Evolutionary conservation across 345 rosid species (phyloP), one percentile per base, ranked within the genome.

Genomic region (Gynandropsis gynandra): DNA sequence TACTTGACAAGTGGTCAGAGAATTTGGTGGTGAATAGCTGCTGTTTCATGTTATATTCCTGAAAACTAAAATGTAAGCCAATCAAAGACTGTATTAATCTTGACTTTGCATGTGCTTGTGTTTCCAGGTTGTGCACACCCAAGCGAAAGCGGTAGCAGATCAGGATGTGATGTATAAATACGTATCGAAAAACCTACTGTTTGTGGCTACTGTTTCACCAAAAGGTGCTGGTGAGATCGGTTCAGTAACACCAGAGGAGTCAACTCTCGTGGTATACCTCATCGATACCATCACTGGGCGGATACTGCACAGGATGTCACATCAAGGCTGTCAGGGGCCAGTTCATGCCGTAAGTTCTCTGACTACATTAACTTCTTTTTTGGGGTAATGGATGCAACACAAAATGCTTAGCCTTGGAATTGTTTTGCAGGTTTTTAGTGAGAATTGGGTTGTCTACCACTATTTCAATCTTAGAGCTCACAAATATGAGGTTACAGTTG

Each of bases 381-480:
- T 50, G 31, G 39, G 58, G 16, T 43, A 4, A 36, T 19, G 16
- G 19, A 49, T 56, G n/a, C 54, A 32, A 16, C 45, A 55, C 58
- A 19, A 16, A 50, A 15, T 63, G 43, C 49, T 72, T 31, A 69
- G 48, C 34, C 21, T 16, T 75, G 50, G 42, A 32, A 57, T 33
- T 47, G 31, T 59, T n/a, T 72, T 74, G 56, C 78, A 93, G 99
- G 94, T 93, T 37, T 73, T 88, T 32, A 93, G 97, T 65, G 99
- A 93, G 64, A 93, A 93, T 64, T 93, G 99, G 99, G 90, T 88
- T 69, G 81, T 93, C 32, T 93, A 93, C 72, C 99, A 93, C 80
- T 83, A 88, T 67, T 93, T 93, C 74, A 93, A 88, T 70, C 89
- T 93, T 40, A 77, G 95, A 74, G 95, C 94, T 10, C 99, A 93